A percentile compares a stretch with the other conserved stretches of the same genome.
Evolutionary conservation across 2,329 filamentous ascomycete species (phyloP).

Genomic region (Aureobasidium pullulans): DNA sequence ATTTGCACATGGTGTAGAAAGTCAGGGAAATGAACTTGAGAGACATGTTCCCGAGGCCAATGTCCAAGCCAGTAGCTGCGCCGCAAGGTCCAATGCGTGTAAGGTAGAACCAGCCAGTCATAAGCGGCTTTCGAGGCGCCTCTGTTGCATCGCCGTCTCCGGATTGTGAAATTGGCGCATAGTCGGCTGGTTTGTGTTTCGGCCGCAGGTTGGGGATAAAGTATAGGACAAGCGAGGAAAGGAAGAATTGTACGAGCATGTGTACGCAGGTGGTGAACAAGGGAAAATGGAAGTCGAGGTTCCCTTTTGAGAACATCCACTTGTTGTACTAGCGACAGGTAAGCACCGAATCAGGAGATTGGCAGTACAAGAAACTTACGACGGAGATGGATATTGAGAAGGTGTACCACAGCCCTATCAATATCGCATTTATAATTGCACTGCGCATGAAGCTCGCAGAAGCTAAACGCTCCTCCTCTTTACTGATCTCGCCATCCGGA

Average conservation of each 20-base stretch:
- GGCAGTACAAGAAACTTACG: slow-evolving; percentile 44
- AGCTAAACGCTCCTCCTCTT: slow-evolving; percentile 66
- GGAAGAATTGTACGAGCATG: slow-evolving; percentile 87
- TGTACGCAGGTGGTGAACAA: slow-evolving; percentile 92
- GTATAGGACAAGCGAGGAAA: slow-evolving; percentile 71
- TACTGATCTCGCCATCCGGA: slow-evolving; percentile 52
- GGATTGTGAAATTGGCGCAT: slow-evolving; percentile 14
- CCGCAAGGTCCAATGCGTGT: slow-evolving; percentile 89
- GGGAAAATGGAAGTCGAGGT: slow-evolving; percentile 86
- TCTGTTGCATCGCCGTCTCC: slow-evolving; percentile 9
- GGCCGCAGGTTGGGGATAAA: slow-evolving; percentile 70
- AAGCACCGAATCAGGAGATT: neutral
- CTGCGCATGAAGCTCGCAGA: slow-evolving; percentile 65
- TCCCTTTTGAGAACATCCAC: slow-evolving; percentile 92
- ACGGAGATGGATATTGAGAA: slow-evolving; percentile 92
- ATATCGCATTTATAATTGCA: slow-evolving; percentile 64
- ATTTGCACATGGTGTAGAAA: slow-evolving; percentile 99
- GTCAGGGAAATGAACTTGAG: slow-evolving; percentile 94
- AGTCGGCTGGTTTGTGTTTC: slow-evolving; percentile 18
- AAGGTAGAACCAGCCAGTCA: slow-evolving; percentile 86
- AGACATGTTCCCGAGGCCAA: slow-evolving; percentile 91
- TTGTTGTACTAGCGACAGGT: slow-evolving; percentile 73
- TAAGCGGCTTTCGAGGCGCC: slow-evolving; percentile 50
- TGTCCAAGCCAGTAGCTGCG: slow-evolving; percentile 86
- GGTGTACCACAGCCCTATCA: slow-evolving; percentile 80